A percentile compares a stretch with the other conserved stretches of the same genome.
Conservation (phyloP, 192 early-diverging fungal genomes). For the Coemansia sp. region DNA sequence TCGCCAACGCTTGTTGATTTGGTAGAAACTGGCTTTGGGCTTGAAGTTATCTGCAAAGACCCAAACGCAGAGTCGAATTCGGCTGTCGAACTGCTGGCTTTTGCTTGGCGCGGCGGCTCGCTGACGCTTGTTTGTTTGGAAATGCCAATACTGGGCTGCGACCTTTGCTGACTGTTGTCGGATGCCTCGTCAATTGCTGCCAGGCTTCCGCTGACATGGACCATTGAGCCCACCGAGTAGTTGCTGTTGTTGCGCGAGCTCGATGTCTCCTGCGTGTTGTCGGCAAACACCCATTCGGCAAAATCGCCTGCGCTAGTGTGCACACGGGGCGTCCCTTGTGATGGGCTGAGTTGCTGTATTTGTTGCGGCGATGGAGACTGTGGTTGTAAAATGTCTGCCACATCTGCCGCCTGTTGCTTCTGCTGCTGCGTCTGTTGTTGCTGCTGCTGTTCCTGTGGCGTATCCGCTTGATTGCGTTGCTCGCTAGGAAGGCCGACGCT, state of each 20-base stretch:
- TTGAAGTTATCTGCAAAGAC: slow-evolving; percentile 2
- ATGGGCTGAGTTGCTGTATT: neutral
- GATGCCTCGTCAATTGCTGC: slow-evolving; percentile 22
- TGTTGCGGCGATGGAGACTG: neutral
- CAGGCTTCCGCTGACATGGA: slow-evolving; percentile 22
- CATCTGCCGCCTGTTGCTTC: neutral
- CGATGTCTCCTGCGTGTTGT: slow-evolving; percentile 20
- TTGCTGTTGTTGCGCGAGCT: slow-evolving; percentile 10
- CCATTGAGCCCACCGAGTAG: slow-evolving; percentile 33
- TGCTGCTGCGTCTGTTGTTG: neutral
- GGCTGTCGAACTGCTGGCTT: neutral
- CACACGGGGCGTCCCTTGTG: neutral
- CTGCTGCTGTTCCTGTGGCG: neutral
- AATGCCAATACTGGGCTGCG: neutral
- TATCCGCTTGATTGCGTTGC: neutral
- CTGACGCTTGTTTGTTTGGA: neutral
- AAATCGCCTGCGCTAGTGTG: slow-evolving; percentile 24
- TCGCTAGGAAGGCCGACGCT: neutral
- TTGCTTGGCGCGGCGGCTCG: neutral
- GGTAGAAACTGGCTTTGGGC: neutral
- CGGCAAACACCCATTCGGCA: slow-evolving; percentile 50
- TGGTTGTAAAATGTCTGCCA: neutral
- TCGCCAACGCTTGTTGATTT: neutral
- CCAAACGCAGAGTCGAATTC: slow-evolving; percentile 6
- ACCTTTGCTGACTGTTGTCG: slow-evolving; percentile 1